Evolutionary conservation across 225 moss, liverwort and hornwort genomes (phyloP).

Genomic region (Sphagnum contortum): DNA sequence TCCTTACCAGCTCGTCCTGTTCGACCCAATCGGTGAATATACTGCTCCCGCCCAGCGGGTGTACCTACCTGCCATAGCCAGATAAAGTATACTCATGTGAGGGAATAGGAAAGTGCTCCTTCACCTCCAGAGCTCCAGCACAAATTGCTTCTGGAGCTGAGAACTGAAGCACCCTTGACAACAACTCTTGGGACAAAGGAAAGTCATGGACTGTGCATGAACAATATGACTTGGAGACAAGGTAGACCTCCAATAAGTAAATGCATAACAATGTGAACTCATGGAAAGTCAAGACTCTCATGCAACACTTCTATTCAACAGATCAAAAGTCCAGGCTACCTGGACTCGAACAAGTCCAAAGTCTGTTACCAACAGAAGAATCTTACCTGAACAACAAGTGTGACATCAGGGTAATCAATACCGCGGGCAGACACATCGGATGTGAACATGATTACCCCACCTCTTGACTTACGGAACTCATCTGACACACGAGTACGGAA

Average conservation of each 20-base stretch:
- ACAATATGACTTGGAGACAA: background rate
- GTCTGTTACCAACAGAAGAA: too few species aligned
- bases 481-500: conserved; percentile 79
- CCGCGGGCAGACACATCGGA: conserved; percentile 99
- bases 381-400: conserved; percentile 92
- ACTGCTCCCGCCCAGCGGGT: conserved; percentile 92
- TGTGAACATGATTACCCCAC: conserved; percentile 92
- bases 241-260: background rate
- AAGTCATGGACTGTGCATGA: too few species aligned
- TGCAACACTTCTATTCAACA: too few species aligned
- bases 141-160: background rate
- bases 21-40: conserved; percentile 84
- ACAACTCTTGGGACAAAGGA: too few species aligned
- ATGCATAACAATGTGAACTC: background rate
- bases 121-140: background rate
- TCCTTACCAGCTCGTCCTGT: conserved; percentile 96
- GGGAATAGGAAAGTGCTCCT: background rate
- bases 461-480: conserved; percentile 65
- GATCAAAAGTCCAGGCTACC: too few species aligned
- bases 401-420: conserved; percentile 96
- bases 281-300: too few species aligned
- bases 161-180: too few species aligned
- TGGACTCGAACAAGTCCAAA: too few species aligned
- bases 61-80: conserved; percentile 57
- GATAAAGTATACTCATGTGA: too few species aligned